Evolutionary conservation across 768 basidiomycete genomes (phyloP).

Genomic region (Termitomyces sp.): DNA sequence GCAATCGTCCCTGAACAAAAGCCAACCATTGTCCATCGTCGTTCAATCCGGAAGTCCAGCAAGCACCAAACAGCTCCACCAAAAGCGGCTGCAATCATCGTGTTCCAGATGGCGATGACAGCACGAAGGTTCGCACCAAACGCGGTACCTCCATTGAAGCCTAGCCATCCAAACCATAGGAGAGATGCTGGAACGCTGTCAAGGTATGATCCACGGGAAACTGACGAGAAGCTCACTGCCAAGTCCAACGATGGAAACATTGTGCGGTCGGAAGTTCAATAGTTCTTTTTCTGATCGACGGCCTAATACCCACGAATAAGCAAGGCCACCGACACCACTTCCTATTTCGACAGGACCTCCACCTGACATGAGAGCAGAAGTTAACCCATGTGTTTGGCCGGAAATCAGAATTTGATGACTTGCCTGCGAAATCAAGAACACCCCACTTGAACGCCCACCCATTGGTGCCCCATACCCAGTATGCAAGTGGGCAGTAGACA

Average conservation of each 20-base stretch:
- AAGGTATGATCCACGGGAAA: background rate
- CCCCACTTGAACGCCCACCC: slow-evolving; percentile 89
- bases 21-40: slow-evolving; percentile 86
- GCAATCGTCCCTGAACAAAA: slow-evolving; percentile 93
- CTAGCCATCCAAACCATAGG: slow-evolving; percentile 85
- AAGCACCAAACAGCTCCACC: slow-evolving; percentile 83
- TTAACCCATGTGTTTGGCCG: background rate
- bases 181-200: slow-evolving; percentile 46
- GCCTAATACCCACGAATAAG: slow-evolving; percentile 85
- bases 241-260: slow-evolving; percentile 77
- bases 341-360: slow-evolving; percentile 89
- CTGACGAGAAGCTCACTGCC: slow-evolving; percentile 48
- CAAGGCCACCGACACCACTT: slow-evolving; percentile 80
- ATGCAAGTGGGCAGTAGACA: slow-evolving; percentile 86
- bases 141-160: slow-evolving; percentile 90
- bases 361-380: slow-evolving; percentile 33
- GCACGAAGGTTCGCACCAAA: slow-evolving; percentile 88
- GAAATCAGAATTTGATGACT: slow-evolving; percentile 12
- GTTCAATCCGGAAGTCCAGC: slow-evolving; percentile 74
- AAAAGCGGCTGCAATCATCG: slow-evolving; percentile 81
- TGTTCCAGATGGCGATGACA: slow-evolving; percentile 83
- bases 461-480: slow-evolving; percentile 77
- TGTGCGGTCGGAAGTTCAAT: slow-evolving; percentile 83
- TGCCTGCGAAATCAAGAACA: slow-evolving; percentile 84
- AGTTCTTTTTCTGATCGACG: slow-evolving; percentile 70